Evolutionary conservation across 225 moss, liverwort and hornwort species (phyloP), one percentile per base, ranked within the genome.

Genomic region (Marchantia paleacea): DNA sequence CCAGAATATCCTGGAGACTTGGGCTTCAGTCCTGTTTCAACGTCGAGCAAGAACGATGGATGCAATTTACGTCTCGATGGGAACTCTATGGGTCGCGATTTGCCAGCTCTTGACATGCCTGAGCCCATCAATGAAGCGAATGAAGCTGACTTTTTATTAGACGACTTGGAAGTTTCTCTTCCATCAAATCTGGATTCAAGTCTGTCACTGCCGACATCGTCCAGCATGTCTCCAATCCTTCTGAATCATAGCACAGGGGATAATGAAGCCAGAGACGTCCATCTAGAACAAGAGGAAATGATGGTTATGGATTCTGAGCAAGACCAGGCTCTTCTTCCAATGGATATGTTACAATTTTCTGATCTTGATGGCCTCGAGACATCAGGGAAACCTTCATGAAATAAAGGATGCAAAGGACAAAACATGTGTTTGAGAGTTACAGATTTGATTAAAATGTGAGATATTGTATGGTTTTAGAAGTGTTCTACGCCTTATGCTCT

Each of bases 91-190:
- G 8, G 72, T 6, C 81, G 76, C 49, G 82, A 82, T n/a, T 75
- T 78, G 53, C 62, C 80, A 30, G 82, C 81, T 9, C 78, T 86
- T 31, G 87, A 92, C 24, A 85, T 95, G 74, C 95, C 93, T 18
- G 88, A 87, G 75, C 89, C 93, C 3, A 92, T 99, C 86, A 90
- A 91, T 55, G 97, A 99, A 87, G 93, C 95, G 57, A 95, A 95
- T 78, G 97, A 99, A 87, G 92, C 95, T 74, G 95, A 99, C 85
- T 99, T 99, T 26, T 90, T 99, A 89, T 79, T 99, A 79, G 99
- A 99, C 69, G 95, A 95, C 78, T 82, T 99, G 81, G 95, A 91
- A 83, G 91, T 95, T 19, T 89, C 92, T 18, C 76, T 93, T 64
- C 93, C 97, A 64, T 91, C 95, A 7, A 92, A 90, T 81, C 85